Percentiles rank a stretch among this genome's conserved stretches.
These are phyloP conservation scores for Ascochyta lentis DNA, from an alignment of 2,329 filamentous ascomycete species.

Conservation along the genomic window DNA sequence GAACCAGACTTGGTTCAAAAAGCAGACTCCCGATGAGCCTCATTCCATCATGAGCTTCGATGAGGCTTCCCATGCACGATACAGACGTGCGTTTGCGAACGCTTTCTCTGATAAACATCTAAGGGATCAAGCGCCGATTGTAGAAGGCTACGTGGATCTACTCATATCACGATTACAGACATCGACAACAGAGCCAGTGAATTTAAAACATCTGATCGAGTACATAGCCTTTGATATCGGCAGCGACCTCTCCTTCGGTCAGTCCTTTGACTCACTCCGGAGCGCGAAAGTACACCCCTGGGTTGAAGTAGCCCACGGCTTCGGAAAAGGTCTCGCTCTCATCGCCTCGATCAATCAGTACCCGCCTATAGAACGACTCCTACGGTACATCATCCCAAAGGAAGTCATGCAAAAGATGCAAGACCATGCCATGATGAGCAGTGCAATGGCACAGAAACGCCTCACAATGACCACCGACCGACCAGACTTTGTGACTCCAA, in stretches of 20 bases:
- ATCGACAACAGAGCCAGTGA: constrained; percentile 7
- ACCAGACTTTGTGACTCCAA: constrained; percentile 39
- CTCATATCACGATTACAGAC: constrained; percentile 28
- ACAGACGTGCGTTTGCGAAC: constrained; percentile 34
- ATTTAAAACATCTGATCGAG: constrained; percentile 28
- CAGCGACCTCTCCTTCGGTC: constrained; percentile 60
- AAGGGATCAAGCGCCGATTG: constrained; percentile 30
- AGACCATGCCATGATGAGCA: constrained; percentile 34
- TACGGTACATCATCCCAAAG: constrained; percentile 34
- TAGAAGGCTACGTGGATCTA: constrained; percentile 33
- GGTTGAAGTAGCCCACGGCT: constrained; percentile 41
- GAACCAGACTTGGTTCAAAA: constrained; percentile 37
- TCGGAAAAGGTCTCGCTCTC: constrained; percentile 38
- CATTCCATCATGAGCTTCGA: constrained; percentile 34
- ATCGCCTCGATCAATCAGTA: constrained; percentile 39
- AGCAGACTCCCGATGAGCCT: constrained; percentile 32
- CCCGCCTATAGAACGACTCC: constrained; percentile 30
- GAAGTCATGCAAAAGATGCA: constrained; percentile 28
- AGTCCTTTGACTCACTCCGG: constrained; percentile 52
- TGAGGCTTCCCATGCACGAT: constrained; percentile 31
- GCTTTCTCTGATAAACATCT: constrained; percentile 39
- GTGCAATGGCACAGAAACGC: constrained; percentile 31
- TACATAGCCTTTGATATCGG: constrained; percentile 36
- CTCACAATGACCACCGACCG: constrained; percentile 26
- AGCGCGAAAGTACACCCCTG: constrained; percentile 48